phyloP scores from a whole-genome alignment of 2,329 filamentous ascomycete genomes.

The Penicillium paneum region DNA sequence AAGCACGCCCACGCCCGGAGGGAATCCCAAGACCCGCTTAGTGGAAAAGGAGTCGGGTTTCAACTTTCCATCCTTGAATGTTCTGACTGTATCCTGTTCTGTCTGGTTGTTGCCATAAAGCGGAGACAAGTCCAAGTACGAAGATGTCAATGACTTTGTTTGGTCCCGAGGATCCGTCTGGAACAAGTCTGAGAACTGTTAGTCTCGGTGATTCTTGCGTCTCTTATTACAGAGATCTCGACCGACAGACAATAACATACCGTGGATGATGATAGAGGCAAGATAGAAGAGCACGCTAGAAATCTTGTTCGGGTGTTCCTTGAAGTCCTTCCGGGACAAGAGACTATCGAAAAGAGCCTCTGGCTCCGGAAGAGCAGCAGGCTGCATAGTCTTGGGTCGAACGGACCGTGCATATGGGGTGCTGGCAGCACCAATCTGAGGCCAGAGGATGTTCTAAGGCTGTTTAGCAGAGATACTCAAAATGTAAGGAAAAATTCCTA shows the following conservation, averaged over 20 bases:
- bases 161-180: constrained; percentile 62
- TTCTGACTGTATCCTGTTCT: constrained; percentile 62
- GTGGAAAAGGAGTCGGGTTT: constrained; percentile 70
- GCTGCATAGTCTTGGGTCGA: constrained; percentile 55
- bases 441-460: constrained; percentile 58
- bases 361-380: constrained; percentile 61
- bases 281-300: constrained; percentile 73
- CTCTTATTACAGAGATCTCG: background rate
- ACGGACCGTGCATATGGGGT: constrained; percentile 68
- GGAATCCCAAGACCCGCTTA: constrained; percentile 62
- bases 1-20: constrained; percentile 65
- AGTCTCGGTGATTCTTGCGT: constrained; percentile 6
- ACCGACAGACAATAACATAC: constrained; percentile 24
- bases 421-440: constrained; percentile 62
- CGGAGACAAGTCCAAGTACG: constrained; percentile 70
- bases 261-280: constrained; percentile 64
- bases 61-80: constrained; percentile 63
- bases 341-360: constrained; percentile 66
- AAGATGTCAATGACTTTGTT: constrained; percentile 65
- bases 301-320: constrained; percentile 67
- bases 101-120: constrained; percentile 66
- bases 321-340: constrained; percentile 60
- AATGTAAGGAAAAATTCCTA: constrained; percentile 22
- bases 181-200: constrained; percentile 54
- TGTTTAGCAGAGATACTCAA: constrained; percentile 37